Conservation (phyloP, 1,139 yeast species). For the Pichia kudriavzevii region DNA sequence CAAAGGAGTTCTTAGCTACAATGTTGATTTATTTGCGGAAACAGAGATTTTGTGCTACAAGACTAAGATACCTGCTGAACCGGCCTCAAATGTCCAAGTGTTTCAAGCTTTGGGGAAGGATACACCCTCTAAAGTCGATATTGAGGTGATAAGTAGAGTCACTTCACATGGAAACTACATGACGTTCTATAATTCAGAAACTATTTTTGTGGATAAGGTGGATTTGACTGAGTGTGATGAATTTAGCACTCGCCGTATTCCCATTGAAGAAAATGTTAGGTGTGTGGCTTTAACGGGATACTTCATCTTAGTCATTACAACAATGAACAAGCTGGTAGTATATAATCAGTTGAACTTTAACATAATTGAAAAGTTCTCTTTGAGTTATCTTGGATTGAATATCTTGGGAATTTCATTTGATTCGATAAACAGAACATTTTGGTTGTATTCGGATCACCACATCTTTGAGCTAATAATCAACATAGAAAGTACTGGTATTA, state of each 20-base stretch:
- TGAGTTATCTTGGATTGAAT: constrained; percentile 28
- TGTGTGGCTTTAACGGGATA: constrained; percentile 37
- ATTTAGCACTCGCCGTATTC: too few species aligned
- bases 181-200: too few species aligned
- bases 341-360: constrained; percentile 47
- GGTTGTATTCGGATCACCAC: constrained; percentile 46
- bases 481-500: constrained; percentile 66
- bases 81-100: constrained; percentile 10
- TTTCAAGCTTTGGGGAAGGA: constrained; percentile 16
- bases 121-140: too few species aligned
- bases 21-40: constrained; percentile 6
- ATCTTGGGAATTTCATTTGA: constrained; percentile 59
- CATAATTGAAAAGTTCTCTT: too few species aligned
- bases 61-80: constrained; percentile 9
- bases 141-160: too few species aligned
- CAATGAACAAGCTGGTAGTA: constrained; percentile 32
- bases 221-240: too few species aligned
- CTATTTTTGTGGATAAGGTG: too few species aligned
- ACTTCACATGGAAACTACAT: too few species aligned
- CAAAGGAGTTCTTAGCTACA: constrained; percentile 4
- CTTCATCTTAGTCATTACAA: constrained; percentile 43
- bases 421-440: constrained; percentile 42
- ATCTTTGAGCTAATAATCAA: constrained; percentile 64
- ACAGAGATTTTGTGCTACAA: neutral
- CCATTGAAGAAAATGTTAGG: constrained; percentile 20